A percentile compares a stretch with the other conserved stretches of the same genome.
phyloP scores from a whole-genome alignment of 331 rosid species.

The Quercus tomentella region DNA sequence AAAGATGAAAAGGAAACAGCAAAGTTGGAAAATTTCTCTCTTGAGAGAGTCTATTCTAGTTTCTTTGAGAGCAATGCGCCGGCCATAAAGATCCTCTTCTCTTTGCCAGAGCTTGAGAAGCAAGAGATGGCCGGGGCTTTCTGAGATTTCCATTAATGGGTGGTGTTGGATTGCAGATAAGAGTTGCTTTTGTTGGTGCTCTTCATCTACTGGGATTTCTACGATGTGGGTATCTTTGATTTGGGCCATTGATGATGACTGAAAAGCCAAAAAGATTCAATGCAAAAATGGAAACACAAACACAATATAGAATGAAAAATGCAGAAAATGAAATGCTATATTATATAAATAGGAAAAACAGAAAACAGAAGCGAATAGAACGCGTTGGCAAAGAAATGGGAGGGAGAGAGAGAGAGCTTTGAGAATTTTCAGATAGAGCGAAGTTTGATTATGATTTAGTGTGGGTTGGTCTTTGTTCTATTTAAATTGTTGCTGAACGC shows the following conservation, averaged over 20 bases:
- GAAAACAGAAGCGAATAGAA: not conserved
- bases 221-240: constrained; percentile 53
- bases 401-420: not conserved
- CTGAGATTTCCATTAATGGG: constrained; percentile 71
- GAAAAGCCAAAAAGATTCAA: not conserved
- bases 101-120: constrained; percentile 90
- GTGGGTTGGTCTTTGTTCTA: not conserved
- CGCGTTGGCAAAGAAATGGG: not conserved
- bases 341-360: too few relatives aligned
- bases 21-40: constrained; percentile 64
- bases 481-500: constrained; percentile 5
- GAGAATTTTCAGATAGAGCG: not conserved
- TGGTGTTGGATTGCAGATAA: constrained; percentile 59
- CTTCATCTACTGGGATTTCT: constrained; percentile 73
- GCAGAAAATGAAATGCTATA: too few relatives aligned
- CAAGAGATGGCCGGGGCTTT: constrained; percentile 75
- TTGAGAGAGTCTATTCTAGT: constrained; percentile 45
- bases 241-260: constrained; percentile 46
- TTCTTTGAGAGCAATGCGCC: constrained; percentile 44
- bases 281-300: not conserved
- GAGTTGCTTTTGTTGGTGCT: constrained; percentile 42
- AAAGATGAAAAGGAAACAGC: constrained; percentile 63
- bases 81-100: constrained; percentile 60
- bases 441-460: not conserved
- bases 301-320: not conserved